Percentiles rank a stretch among this genome's conserved stretches.
These are phyloP conservation scores for Conticribra weissflogii DNA, from an alignment of 108 stramenopile genomes.

Conservation along the genomic window DNA sequence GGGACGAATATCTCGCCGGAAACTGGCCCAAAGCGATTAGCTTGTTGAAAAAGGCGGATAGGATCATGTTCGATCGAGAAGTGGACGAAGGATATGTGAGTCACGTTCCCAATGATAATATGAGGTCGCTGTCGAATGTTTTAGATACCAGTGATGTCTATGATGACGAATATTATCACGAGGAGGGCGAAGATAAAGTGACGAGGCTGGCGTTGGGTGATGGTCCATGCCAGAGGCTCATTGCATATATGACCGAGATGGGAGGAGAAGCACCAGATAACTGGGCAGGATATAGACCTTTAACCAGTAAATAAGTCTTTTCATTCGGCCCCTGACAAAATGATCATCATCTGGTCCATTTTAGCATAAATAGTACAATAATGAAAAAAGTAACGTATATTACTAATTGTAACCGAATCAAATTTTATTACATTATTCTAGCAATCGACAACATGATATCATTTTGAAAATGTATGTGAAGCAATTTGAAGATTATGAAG, in stretches of 20 bases:
- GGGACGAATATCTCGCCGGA: constrained; percentile 75
- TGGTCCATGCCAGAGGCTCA: constrained; percentile 77
- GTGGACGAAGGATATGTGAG: constrained; percentile 62
- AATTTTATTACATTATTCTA: too few relatives aligned
- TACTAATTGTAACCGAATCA: too few relatives aligned
- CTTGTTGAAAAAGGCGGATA: constrained; percentile 65
- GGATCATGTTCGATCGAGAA: constrained; percentile 74
- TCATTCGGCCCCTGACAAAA: too few relatives aligned
- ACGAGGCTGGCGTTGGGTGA: constrained; percentile 73
- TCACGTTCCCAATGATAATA: constrained; percentile 3
- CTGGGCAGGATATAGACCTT: constrained; percentile 84
- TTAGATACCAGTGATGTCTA: constrained; percentile 40
- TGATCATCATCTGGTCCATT: too few relatives aligned
- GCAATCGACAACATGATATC: too few relatives aligned
- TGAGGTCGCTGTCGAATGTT: constrained; percentile 25
- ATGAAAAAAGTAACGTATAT: too few relatives aligned
- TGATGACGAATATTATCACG: constrained; percentile 19
- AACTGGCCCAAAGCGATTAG: constrained; percentile 69
- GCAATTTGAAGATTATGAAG: too few relatives aligned
- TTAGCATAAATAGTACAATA: too few relatives aligned
- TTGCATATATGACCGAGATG: constrained; percentile 73
- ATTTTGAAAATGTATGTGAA: too few relatives aligned
- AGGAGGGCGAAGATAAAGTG: constrained; percentile 23
- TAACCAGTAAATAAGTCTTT: constrained; percentile 77
- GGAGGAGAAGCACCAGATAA: constrained; percentile 59